Evolutionary conservation across 306 rosid genomes (phyloP).

Genomic region (Quillaja saponaria): DNA sequence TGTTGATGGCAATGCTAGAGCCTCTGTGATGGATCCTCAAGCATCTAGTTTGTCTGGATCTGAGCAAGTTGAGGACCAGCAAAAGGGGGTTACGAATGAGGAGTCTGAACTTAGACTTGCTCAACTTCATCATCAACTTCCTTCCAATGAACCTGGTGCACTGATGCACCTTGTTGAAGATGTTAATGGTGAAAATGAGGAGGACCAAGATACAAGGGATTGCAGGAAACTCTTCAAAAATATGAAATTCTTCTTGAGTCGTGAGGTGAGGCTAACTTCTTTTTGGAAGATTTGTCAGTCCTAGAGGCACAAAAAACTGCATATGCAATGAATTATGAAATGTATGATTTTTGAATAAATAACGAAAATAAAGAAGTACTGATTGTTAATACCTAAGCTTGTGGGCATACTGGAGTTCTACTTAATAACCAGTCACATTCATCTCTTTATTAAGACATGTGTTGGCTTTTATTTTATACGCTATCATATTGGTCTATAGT

Average conservation of each 20-base stretch:
- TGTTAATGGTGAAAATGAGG: conserved; percentile 61
- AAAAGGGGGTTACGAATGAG: conserved; percentile 31
- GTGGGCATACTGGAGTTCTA: background rate
- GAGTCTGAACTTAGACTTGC: conserved; percentile 82
- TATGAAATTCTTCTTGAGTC: conserved; percentile 83
- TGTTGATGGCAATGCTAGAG: conserved; percentile 46
- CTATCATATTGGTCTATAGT: background rate
- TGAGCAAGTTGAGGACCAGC: conserved; percentile 43
- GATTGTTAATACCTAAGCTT: background rate
- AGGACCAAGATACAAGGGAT: conserved; percentile 67
- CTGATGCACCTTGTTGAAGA: conserved; percentile 78
- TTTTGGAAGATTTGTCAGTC: background rate
- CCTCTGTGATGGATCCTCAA: conserved; percentile 45
- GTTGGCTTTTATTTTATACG: background rate
- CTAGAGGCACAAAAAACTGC: background rate
- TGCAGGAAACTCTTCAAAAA: conserved; percentile 74
- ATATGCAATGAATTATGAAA: background rate
- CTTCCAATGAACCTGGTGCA: conserved; percentile 83
- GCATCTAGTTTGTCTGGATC: conserved; percentile 45
- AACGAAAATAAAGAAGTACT: background rate
- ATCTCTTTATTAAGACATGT: background rate
- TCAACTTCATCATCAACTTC: conserved; percentile 94
- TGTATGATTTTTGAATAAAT: background rate
- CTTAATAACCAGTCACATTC: background rate
- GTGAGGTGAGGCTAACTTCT: conserved; percentile 62